Evolutionary conservation across 2,329 filamentous ascomycete species (phyloP).

Genomic region (Zalaria obscura): DNA sequence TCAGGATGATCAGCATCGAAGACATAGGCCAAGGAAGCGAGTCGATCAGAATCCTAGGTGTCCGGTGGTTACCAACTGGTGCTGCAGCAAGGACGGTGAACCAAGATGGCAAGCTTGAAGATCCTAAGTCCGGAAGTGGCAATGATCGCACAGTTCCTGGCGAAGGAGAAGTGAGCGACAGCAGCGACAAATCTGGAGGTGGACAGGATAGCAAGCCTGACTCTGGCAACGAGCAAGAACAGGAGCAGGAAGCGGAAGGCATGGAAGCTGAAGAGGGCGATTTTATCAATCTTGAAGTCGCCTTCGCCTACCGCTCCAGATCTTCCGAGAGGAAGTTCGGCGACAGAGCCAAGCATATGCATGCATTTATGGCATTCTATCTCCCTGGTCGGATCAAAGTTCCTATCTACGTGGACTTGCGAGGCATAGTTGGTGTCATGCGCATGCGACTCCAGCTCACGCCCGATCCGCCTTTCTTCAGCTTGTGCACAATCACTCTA

Average conservation of each 20-base stretch:
- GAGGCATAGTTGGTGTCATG: conserved; percentile 56
- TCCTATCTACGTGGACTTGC: conserved; percentile 62
- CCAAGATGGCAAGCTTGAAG: conserved; percentile 42
- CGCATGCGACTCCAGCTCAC: conserved; percentile 57
- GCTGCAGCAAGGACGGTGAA: conserved; percentile 50
- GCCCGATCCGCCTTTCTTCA: conserved; percentile 64
- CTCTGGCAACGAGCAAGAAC: conserved; percentile 14
- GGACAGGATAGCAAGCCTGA: conserved; percentile 24
- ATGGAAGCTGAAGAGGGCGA: conserved; percentile 68
- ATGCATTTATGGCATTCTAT: conserved; percentile 60
- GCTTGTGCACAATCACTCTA: conserved; percentile 60
- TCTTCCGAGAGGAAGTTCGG: conserved; percentile 45
- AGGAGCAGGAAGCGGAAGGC: conserved; percentile 34
- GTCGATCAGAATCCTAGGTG: conserved; percentile 52
- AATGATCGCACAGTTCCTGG: conserved; percentile 37
- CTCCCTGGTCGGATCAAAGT: conserved; percentile 41
- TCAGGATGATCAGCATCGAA: conserved; percentile 45
- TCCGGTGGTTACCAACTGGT: conserved; percentile 59
- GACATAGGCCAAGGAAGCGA: conserved; percentile 66
- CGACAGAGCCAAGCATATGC: conserved; percentile 55
- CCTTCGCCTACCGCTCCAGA: conserved; percentile 56
- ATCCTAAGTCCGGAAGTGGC: conserved; percentile 28
- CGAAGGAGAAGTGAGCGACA: conserved; percentile 24
- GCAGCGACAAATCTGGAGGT: conserved; percentile 6
- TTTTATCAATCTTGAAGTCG: conserved; percentile 64